Percentiles rank a stretch among this genome's conserved stretches.
Conservation (phyloP, 805 yeast species). For the Nakazawaea wickerhamii region DNA sequence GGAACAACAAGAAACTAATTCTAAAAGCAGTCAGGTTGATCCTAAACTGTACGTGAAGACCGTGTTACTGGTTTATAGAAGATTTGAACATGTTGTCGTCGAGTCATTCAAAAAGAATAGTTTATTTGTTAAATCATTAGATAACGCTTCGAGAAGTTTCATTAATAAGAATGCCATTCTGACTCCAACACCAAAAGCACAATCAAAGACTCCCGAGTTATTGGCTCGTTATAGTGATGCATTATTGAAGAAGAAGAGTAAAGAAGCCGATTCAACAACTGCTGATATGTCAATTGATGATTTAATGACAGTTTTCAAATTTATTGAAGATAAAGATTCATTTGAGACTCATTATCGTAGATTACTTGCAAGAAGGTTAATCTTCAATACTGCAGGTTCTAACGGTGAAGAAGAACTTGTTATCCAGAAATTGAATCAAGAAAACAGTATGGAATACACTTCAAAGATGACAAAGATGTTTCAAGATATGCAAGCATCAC, state of each 20-base stretch:
- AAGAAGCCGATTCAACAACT: conserved; percentile 49
- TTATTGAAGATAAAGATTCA: conserved; percentile 89
- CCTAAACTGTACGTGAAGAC: conserved; percentile 80
- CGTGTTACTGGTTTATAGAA: conserved; percentile 61
- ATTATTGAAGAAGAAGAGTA: conserved; percentile 68
- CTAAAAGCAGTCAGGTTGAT: conserved; percentile 39
- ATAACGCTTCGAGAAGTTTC: conserved; percentile 79
- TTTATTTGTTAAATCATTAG: conserved; percentile 79
- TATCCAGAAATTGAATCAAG: conserved; percentile 81
- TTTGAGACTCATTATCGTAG: conserved; percentile 92
- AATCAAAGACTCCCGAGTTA: conserved; percentile 85
- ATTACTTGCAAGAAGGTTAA: conserved; percentile 80
- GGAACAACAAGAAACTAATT: conserved; percentile 20
- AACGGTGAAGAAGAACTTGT: conserved; percentile 80
- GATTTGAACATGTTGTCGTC: conserved; percentile 60
- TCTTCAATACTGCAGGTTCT: conserved; percentile 28
- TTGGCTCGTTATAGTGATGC: conserved; percentile 87
- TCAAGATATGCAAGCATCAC: conserved; percentile 83
- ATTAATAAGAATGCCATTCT: conserved; percentile 84
- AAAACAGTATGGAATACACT: conserved; percentile 88
- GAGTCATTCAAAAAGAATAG: conserved; percentile 69
- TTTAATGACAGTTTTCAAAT: conserved; percentile 80
- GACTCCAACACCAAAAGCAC: conserved; percentile 49
- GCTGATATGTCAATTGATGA: conserved; percentile 77
- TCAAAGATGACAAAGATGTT: conserved; percentile 94